Percentiles rank a stretch among this genome's conserved stretches.
These are phyloP conservation scores for Thalassiosira profunda DNA, from an alignment of 108 stramenopile species.

Conservation along the genomic window DNA sequence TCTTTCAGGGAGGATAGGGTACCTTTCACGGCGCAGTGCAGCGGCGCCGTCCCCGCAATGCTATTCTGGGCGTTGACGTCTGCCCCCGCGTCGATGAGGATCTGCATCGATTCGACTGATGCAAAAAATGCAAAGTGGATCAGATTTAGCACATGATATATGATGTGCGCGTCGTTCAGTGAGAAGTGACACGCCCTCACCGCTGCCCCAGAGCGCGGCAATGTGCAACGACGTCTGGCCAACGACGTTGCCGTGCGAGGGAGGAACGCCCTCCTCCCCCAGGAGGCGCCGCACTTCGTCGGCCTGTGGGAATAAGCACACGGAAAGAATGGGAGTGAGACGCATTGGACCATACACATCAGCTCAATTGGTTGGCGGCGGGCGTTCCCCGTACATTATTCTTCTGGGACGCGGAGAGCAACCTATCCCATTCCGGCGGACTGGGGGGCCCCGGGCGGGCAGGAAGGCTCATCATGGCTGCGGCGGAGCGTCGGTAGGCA, in stretches of 20 bases:
- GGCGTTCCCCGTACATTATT: too few relatives aligned
- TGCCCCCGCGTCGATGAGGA: slow-evolving; percentile 50
- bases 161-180: background rate
- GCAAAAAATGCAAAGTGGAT: background rate
- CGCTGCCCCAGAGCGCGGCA: slow-evolving; percentile 73
- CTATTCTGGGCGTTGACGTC: slow-evolving; percentile 54
- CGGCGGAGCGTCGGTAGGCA: too few relatives aligned
- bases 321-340: too few relatives aligned
- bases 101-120: slow-evolving; percentile 47
- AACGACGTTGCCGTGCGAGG: slow-evolving; percentile 66
- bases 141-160: too few relatives aligned
- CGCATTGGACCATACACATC: too few relatives aligned
- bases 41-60: slow-evolving; percentile 65
- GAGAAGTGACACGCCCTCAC: slow-evolving; percentile 11
- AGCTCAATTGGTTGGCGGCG: too few relatives aligned
- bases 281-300: slow-evolving; percentile 50
- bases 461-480: too few relatives aligned
- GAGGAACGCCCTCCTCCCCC: slow-evolving; percentile 41
- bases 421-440: too few relatives aligned
- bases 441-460: too few relatives aligned
- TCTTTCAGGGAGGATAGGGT: slow-evolving; percentile 55
- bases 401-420: too few relatives aligned
- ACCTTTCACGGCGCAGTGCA: slow-evolving; percentile 76
- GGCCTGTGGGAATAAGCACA: too few relatives aligned
- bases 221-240: slow-evolving; percentile 82